These are phyloP conservation scores for Claviceps citrina DNA, from an alignment of 2,329 filamentous ascomycete species.

Conservation along the genomic window DNA sequence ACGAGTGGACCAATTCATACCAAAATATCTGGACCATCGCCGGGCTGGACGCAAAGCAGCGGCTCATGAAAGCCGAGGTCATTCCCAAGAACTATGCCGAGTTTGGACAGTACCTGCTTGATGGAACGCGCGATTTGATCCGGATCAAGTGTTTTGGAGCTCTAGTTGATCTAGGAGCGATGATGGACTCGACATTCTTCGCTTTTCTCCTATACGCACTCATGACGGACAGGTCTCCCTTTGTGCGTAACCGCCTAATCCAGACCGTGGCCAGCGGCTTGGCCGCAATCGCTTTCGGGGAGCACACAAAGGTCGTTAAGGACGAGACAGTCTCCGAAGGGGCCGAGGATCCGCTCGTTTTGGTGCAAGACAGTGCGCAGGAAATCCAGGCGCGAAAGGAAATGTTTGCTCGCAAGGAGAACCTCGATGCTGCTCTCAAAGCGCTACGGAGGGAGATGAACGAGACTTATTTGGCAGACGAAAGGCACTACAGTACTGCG, in stretches of 20 bases:
- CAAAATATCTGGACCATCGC: constrained; percentile 52
- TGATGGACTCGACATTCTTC: constrained; percentile 40
- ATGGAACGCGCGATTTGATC: constrained; percentile 46
- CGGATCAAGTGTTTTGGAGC: constrained; percentile 52
- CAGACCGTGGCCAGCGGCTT: constrained; percentile 43
- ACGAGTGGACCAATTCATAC: constrained; percentile 53
- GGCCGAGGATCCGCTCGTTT: constrained; percentile 20
- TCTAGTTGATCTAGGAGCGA: constrained; percentile 45
- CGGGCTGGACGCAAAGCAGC: constrained; percentile 44
- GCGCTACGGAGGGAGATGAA: constrained; percentile 30
- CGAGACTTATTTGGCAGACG: constrained; percentile 23
- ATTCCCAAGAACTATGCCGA: constrained; percentile 38
- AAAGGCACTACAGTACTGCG: constrained; percentile 25
- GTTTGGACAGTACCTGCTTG: constrained; percentile 49
- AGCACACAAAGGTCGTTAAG: constrained; percentile 32
- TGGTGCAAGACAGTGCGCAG: constrained; percentile 27
- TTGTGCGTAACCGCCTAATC: constrained; percentile 44
- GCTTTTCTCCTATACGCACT: constrained; percentile 41
- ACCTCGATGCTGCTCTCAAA: constrained; percentile 40
- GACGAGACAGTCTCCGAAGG: constrained; percentile 22
- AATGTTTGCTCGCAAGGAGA: constrained; percentile 49
- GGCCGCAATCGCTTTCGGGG: constrained; percentile 48
- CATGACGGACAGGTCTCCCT: constrained; percentile 48
- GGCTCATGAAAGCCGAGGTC: constrained; percentile 48
- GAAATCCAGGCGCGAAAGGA: constrained; percentile 44